These are phyloP conservation scores for Saitozyma podzolica DNA, from an alignment of 768 basidiomycete species.

Conservation along the genomic window DNA sequence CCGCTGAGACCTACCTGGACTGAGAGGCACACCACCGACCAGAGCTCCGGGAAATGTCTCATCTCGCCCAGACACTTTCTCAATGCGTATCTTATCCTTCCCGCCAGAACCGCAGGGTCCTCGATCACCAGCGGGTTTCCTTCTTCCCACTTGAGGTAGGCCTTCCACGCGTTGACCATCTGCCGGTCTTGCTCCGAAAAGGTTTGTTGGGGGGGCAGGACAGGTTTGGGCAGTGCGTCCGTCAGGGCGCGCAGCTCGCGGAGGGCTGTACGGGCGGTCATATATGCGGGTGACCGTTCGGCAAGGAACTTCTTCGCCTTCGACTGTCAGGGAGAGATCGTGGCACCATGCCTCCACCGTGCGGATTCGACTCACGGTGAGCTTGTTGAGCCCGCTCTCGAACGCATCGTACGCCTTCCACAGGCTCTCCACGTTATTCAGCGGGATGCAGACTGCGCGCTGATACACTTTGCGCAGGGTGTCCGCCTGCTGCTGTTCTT, in stretches of 20 bases:
- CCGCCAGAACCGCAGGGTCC: constrained; percentile 66
- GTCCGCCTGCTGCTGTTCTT: constrained; percentile 94
- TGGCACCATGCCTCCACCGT: neutral
- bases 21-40: constrained; percentile 58
- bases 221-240: constrained; percentile 63
- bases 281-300: constrained; percentile 87
- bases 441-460: constrained; percentile 87
- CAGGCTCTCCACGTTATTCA: constrained; percentile 85
- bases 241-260: constrained; percentile 72
- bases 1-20: neutral
- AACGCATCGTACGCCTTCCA: constrained; percentile 95
- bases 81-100: constrained; percentile 77
- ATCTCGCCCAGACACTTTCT: constrained; percentile 85
- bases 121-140: constrained; percentile 90
- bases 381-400: constrained; percentile 82
- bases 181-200: constrained; percentile 72
- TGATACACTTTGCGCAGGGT: constrained; percentile 87
- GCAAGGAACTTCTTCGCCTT: constrained; percentile 93
- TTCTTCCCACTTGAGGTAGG: constrained; percentile 93
- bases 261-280: constrained; percentile 88
- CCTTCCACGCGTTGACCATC: constrained; percentile 82
- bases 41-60: constrained; percentile 93
- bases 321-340: neutral
- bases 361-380: constrained; percentile 61
- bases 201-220: constrained; percentile 69